Percentiles rank a stretch among this genome's conserved stretches.
phyloP scores from a whole-genome alignment of 2,329 filamentous ascomycete species.

The Trichoderma endophyticum region DNA sequence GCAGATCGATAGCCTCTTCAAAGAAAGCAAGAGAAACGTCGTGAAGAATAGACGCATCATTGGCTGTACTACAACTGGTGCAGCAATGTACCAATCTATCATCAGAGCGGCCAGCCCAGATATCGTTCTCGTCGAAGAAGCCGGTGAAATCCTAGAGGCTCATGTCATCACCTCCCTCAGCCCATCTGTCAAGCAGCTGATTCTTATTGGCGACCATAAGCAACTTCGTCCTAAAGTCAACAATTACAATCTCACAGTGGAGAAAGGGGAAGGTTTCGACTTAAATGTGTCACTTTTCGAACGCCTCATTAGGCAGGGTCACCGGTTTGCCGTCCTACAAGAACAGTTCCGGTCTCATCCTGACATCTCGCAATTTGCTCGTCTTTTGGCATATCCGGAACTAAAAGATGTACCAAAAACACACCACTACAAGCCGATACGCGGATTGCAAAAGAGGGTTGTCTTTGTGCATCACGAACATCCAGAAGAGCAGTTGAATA shows the following conservation, averaged over 20 bases:
- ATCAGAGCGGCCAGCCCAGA: slow-evolving; percentile 55
- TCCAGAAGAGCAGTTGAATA: slow-evolving; percentile 46
- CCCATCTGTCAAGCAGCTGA: slow-evolving; percentile 55
- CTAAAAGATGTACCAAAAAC: slow-evolving; percentile 56
- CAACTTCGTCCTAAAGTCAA: slow-evolving; percentile 67
- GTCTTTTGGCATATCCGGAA: slow-evolving; percentile 59
- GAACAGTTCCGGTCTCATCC: slow-evolving; percentile 68
- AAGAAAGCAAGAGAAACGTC: slow-evolving; percentile 39
- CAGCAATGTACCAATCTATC: slow-evolving; percentile 57
- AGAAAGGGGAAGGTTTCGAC: slow-evolving; percentile 63
- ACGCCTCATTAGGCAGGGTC: slow-evolving; percentile 56
- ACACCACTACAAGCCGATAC: slow-evolving; percentile 41
- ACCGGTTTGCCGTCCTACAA: slow-evolving; percentile 50
- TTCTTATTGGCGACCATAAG: slow-evolving; percentile 71
- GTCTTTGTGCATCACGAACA: slow-evolving; percentile 64
- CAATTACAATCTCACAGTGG: slow-evolving; percentile 58
- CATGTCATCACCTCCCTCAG: slow-evolving; percentile 59
- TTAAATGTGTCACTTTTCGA: slow-evolving; percentile 69
- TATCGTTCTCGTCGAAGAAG: slow-evolving; percentile 67
- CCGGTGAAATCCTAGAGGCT: slow-evolving; percentile 68
- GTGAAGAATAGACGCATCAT: slow-evolving; percentile 60
- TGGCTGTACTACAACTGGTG: slow-evolving; percentile 68
- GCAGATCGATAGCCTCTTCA: slow-evolving; percentile 42
- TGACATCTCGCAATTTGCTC: slow-evolving; percentile 60
- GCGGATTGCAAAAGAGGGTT: slow-evolving; percentile 58